These are phyloP conservation scores for Penstemon barbatus DNA, from an alignment of 257 asterid species.

Conservation along the genomic window DNA sequence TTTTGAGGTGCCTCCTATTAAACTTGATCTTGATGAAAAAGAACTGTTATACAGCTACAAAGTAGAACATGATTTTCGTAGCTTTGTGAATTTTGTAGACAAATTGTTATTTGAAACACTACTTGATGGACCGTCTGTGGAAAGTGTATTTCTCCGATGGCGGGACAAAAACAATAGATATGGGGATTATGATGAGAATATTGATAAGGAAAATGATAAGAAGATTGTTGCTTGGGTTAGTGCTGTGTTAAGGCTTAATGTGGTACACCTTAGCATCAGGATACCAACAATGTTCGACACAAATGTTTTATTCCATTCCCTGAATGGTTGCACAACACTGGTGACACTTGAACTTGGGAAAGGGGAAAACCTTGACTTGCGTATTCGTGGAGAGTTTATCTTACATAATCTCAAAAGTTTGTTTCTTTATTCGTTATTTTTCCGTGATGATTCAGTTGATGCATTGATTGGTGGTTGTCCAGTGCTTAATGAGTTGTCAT, in stretches of 20 bases:
- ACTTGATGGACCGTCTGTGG: background rate
- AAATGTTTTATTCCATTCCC: background rate
- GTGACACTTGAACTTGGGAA: background rate
- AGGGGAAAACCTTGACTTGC: background rate
- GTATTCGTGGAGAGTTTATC: background rate
- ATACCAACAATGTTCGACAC: background rate
- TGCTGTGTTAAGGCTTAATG: background rate
- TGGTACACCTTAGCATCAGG: background rate
- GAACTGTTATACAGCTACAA: too few relatives aligned
- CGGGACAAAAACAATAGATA: too few relatives aligned
- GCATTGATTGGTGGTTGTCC: conserved; percentile 11
- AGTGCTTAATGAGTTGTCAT: background rate
- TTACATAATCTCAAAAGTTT: conserved; percentile 9
- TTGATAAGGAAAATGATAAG: background rate
- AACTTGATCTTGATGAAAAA: too few relatives aligned
- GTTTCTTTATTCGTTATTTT: background rate
- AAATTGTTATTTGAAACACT: background rate
- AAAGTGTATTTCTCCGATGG: background rate
- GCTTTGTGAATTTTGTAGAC: conserved; percentile 2
- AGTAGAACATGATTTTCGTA: background rate
- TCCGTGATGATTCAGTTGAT: background rate
- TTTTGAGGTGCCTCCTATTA: too few relatives aligned
- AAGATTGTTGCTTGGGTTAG: background rate
- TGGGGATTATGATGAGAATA: too few relatives aligned
- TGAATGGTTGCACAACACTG: background rate